Base-by-base conservation (phyloP, 2,329 filamentous ascomycete species). In the Ophiognomonia clavigignenti-juglandacearum region DNA sequence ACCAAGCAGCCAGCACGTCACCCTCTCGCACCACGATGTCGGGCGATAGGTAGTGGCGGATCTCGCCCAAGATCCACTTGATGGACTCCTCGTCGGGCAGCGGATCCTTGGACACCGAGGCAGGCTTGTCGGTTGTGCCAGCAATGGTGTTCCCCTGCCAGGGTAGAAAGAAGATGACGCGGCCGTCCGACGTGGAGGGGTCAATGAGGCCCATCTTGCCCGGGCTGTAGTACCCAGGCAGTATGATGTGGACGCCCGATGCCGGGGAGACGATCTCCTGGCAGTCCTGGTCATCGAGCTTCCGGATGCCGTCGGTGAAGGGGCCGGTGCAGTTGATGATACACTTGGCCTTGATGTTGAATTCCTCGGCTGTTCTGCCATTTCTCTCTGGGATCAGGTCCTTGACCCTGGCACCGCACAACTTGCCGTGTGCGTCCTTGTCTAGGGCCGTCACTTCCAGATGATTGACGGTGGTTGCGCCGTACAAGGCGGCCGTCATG, bases 61-160 rank as follows among this genome's bases (percentile, higher is more conserved):
- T 82, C 66, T 92, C 87, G 54, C 78, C 80, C 38, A 93, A 71
- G 60, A 93, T 92, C 78, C 88, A 92, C 59, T 86, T 79, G 58
- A 92, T 89, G 55, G 91, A 87, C 53, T 86, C 73, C 62, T 89
- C 83, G 42, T 82, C 82, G 6, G 88, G 85, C 23, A 88, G 69
- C 3, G 88, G 88, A 58, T 89, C 79, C 45, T 73, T 71, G 50
- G 78, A 77, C 54, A 93, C 82, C 16, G 74, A 68, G 46, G 84
- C 86, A 3, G 86, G 82, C 48, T 82, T 83, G 59, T 93, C 87
- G 3, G 87, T 93, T 13, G 87, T 92, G 56, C 87, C 87, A 41
- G 88, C 87, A 52, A 93, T 87, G 6, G 88, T 92, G 71, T 88
- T 88, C 45, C 87, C 87, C 65, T 92, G 85, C 87, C 87, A 93